Conservation (phyloP, 2,329 filamentous ascomycete genomes). For the Colletotrichum camelliae region DNA sequence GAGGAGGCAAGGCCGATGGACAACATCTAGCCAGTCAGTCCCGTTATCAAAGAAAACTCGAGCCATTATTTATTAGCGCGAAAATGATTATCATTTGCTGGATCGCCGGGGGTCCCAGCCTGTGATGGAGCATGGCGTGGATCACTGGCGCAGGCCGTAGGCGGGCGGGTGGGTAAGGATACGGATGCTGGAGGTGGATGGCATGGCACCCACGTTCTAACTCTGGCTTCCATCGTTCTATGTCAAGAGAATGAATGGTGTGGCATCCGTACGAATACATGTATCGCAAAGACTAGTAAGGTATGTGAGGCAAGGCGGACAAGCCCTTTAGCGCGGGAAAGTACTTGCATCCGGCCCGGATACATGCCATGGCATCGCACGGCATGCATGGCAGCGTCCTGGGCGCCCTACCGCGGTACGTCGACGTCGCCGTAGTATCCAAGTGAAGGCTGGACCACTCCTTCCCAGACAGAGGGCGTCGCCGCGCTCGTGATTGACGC, state of each 20-base stretch:
- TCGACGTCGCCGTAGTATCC: neutral
- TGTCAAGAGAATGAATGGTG: neutral
- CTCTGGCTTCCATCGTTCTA: neutral
- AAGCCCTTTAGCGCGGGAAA: neutral
- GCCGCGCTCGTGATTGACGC: neutral
- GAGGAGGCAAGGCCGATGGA: neutral
- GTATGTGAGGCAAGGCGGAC: neutral
- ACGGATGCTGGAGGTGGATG: neutral
- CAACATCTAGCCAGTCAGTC: neutral
- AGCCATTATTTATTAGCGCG: slow-evolving; percentile 20
- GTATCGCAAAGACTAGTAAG: neutral
- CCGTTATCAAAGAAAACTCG: slow-evolving; percentile 20
- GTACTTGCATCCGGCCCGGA: neutral
- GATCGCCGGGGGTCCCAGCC: neutral
- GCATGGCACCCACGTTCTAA: neutral
- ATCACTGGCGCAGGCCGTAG: neutral
- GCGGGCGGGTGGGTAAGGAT: neutral
- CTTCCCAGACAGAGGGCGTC: neutral
- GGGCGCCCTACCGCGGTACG: neutral
- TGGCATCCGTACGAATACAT: neutral
- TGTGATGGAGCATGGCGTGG: neutral
- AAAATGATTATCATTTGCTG: slow-evolving; percentile 22
- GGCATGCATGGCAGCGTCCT: neutral
- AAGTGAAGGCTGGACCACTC: neutral
- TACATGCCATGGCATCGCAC: neutral